These are phyloP conservation scores for Pulveroboletus sp. DNA, from an alignment of 1,284 basidiomycete species.

Conservation along the genomic window DNA sequence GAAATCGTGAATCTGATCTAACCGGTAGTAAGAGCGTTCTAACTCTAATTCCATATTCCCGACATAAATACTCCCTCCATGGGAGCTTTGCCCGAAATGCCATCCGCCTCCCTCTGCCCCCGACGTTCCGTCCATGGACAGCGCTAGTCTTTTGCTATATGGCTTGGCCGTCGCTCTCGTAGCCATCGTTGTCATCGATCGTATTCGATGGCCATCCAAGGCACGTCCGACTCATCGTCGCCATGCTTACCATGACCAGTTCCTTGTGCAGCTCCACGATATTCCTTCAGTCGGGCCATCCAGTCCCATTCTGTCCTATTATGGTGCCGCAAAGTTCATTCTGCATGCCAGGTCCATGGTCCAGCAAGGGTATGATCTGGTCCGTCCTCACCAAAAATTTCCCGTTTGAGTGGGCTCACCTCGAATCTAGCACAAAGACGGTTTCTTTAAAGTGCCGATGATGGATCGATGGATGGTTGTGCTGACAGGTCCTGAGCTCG, in stretches of 20 bases:
- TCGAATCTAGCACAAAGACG: slow-evolving; percentile 33
- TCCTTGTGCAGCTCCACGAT: slow-evolving; percentile 24
- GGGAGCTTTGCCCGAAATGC: slow-evolving; percentile 31
- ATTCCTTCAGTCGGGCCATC: slow-evolving; percentile 44
- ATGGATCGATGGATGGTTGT: slow-evolving; percentile 41
- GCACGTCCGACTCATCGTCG: slow-evolving; percentile 11
- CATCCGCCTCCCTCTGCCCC: slow-evolving; percentile 22
- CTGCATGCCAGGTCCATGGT: slow-evolving; percentile 37
- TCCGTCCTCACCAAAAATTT: slow-evolving; percentile 17
- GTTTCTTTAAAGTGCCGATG: slow-evolving; percentile 42
- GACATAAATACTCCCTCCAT: slow-evolving; percentile 36
- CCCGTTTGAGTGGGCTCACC: slow-evolving; percentile 18
- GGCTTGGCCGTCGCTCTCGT: slow-evolving; percentile 23
- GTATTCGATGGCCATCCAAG: slow-evolving; percentile 30
- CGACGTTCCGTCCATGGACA: slow-evolving; percentile 31
- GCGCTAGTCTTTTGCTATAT: slow-evolving; percentile 23
- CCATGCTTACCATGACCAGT: neutral
- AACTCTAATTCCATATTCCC: slow-evolving; percentile 35
- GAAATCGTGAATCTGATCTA: slow-evolving; percentile 34
- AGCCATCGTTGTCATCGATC: slow-evolving; percentile 18
- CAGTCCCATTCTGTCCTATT: slow-evolving; percentile 40
- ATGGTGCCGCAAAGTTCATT: slow-evolving; percentile 33
- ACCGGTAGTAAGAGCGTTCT: slow-evolving; percentile 20
- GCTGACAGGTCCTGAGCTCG: slow-evolving; percentile 34
- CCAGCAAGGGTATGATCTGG: slow-evolving; percentile 42